phyloP scores from a whole-genome alignment of 345 rosid genomes.

The Carallia brachiata region DNA sequence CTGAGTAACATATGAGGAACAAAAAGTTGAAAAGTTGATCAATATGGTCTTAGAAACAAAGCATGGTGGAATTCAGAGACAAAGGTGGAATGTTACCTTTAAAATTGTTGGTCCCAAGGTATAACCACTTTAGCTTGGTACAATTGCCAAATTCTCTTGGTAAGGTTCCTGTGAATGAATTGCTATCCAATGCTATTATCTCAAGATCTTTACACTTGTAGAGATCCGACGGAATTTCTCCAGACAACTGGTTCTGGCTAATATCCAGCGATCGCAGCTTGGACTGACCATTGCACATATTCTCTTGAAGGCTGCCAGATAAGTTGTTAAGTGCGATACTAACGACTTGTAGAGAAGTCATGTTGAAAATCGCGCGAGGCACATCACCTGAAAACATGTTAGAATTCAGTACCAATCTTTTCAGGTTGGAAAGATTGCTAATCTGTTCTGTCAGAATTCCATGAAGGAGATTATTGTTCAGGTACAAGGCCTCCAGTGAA shows the following conservation, averaged over 20 bases:
- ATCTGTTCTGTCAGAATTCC: conserved; percentile 16
- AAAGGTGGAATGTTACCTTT: not conserved
- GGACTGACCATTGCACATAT: conserved; percentile 1
- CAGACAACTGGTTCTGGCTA: conserved; percentile 6
- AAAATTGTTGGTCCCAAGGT: not conserved
- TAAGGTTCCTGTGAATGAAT: conserved; percentile 21
- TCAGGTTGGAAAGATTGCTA: not conserved
- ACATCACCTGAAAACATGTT: conserved; percentile 4
- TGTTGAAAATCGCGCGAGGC: conserved; percentile 5
- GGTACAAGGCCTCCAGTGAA: conserved; percentile 4
- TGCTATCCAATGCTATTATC: not conserved
- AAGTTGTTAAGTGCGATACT: not conserved
- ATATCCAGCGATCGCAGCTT: not conserved
- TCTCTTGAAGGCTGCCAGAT: not conserved
- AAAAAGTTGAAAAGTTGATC: no score
- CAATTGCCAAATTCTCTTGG: conserved; percentile 19
- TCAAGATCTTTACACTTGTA: conserved; percentile 8
- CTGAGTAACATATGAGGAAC: no score
- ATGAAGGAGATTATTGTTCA: not conserved
- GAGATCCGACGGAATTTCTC: conserved; percentile 6
- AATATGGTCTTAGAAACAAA: not conserved
- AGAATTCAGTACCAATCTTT: not conserved
- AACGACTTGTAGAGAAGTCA: not conserved
- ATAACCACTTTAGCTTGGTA: not conserved
- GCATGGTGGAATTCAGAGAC: not conserved